Evolutionary conservation across 2,329 filamentous ascomycete genomes (phyloP).

Genomic region (Massarina eburnea): DNA sequence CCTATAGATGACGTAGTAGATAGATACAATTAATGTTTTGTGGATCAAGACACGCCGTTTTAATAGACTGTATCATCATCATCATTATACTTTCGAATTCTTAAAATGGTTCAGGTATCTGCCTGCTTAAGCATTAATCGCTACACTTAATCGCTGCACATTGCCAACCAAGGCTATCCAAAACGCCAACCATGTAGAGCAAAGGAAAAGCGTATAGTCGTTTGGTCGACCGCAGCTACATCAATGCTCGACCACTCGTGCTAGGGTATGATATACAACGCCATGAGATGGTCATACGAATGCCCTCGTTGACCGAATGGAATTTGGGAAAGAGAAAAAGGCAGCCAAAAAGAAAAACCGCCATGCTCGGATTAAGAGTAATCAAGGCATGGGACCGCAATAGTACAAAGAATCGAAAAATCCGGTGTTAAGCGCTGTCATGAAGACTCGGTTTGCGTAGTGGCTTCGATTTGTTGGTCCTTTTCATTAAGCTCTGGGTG

Average conservation of each 20-base stretch:
- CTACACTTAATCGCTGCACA: background rate
- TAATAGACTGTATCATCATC: too few relatives aligned
- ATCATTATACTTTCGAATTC: too few relatives aligned
- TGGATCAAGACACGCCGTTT: too few relatives aligned
- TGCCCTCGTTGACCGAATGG: background rate
- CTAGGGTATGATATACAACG: too few relatives aligned
- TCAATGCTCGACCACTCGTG: background rate
- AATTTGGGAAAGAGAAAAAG: background rate
- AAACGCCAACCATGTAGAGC: background rate
- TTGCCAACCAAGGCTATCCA: background rate
- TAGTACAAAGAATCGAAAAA: background rate
- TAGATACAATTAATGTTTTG: too few relatives aligned
- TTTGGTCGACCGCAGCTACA: background rate
- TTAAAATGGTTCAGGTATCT: too few relatives aligned
- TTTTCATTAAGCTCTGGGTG: background rate
- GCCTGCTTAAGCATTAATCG: background rate
- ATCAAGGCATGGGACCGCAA: too few relatives aligned
- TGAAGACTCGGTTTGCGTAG: background rate
- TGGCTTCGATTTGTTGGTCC: background rate
- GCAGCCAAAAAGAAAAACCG: background rate
- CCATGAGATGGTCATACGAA: background rate
- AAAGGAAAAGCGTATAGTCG: background rate
- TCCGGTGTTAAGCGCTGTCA: background rate
- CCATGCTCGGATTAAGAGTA: background rate
- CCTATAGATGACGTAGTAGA: too few relatives aligned